phyloP scores from a whole-genome alignment of 78 protist genomes.

The Monocercomonoides exilis region DNA sequence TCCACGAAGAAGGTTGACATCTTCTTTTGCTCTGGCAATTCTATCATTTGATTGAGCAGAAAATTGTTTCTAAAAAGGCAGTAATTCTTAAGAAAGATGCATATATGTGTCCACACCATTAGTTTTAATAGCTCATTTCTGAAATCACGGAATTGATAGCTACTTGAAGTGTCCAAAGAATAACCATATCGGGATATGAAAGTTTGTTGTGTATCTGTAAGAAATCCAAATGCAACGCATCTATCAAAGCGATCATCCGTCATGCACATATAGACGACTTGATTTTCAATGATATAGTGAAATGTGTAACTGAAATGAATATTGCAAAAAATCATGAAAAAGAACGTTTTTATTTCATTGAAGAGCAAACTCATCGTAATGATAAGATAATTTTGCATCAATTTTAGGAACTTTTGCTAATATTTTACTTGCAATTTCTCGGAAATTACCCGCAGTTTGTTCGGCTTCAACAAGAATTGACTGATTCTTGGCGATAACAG shows the following conservation, averaged over 20 bases:
- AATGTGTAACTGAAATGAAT: conserved; percentile 46
- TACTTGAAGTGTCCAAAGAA: conserved; percentile 49
- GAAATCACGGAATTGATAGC: conserved; percentile 63
- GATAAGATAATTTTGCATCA: conserved; percentile 60
- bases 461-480: conserved; percentile 54
- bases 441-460: conserved; percentile 25
- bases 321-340: neutral
- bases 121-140: conserved; percentile 46
- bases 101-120: too few species aligned
- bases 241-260: conserved; percentile 65
- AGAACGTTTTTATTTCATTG: too few species aligned
- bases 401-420: conserved; percentile 53
- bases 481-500: conserved; percentile 53
- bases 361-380: conserved; percentile 55
- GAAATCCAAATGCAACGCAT: conserved; percentile 49
- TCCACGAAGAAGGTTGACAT: too few species aligned
- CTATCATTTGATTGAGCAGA: too few species aligned
- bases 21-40: too few species aligned
- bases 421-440: conserved; percentile 49
- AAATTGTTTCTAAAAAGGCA: too few species aligned
- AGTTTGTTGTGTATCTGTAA: conserved; percentile 58
- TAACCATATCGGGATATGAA: conserved; percentile 47
- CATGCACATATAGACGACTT: conserved; percentile 68
- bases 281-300: conserved; percentile 59
- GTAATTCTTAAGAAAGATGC: too few species aligned